Evolutionary conservation across 495 filamentous ascomycete species (phyloP).

Genomic region (Penicillium chermesinum): DNA sequence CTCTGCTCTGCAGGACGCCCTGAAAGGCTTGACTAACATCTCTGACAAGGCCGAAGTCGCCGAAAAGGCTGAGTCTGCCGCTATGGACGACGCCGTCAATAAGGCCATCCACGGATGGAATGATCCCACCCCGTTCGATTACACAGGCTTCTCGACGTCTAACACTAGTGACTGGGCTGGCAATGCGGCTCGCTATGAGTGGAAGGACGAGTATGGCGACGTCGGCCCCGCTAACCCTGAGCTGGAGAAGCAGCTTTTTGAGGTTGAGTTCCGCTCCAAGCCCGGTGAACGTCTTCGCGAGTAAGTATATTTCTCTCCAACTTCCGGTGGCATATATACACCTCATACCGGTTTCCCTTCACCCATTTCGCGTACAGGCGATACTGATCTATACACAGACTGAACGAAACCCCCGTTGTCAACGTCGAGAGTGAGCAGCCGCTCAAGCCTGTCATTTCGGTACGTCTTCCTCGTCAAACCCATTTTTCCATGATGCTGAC

Average conservation of each 20-base stretch:
- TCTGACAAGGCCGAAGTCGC: background rate
- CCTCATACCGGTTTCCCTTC: background rate
- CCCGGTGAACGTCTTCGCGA: conserved; percentile 38
- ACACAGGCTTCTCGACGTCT: background rate
- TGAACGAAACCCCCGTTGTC: conserved; percentile 13
- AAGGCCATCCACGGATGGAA: no score
- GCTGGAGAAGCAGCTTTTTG: conserved; percentile 72
- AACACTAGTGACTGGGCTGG: conserved; percentile 53
- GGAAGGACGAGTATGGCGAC: conserved; percentile 80
- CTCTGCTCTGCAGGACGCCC: conserved; percentile 23
- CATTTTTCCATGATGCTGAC: conserved; percentile 37
- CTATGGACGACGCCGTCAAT: no score
- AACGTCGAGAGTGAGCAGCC: conserved; percentile 9
- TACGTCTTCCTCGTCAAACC: conserved; percentile 31
- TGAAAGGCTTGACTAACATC: conserved; percentile 32
- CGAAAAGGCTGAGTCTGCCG: background rate
- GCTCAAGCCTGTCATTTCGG: conserved; percentile 26
- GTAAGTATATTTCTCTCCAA: conserved; percentile 17
- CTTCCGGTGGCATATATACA: background rate
- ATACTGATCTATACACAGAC: conserved; percentile 9
- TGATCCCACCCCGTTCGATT: background rate
- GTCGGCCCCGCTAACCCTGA: conserved; percentile 62
- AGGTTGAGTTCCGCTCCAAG: conserved; percentile 40
- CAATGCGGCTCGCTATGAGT: conserved; percentile 69
- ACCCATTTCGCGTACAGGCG: background rate